phyloP scores from a whole-genome alignment of 2,329 filamentous ascomycete genomes.

The Beauveria varroae region DNA sequence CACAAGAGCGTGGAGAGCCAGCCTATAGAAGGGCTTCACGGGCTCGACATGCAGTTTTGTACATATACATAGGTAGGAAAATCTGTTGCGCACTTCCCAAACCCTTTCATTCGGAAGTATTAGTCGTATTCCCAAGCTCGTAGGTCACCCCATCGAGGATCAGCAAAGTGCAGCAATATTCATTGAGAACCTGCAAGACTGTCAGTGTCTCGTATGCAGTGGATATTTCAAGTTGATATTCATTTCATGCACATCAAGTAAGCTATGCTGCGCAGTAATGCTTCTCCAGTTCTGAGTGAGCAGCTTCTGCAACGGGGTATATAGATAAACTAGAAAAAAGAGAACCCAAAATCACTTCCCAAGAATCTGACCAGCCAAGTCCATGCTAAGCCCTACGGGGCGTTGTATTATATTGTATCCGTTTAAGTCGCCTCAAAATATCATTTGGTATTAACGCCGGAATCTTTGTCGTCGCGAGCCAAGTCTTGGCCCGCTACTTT shows the following conservation, averaged over 20 bases:
- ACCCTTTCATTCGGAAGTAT: background rate
- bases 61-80: too few species aligned
- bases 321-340: conserved; percentile 4
- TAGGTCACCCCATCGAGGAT: too few species aligned
- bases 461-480: background rate
- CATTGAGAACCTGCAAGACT: too few species aligned
- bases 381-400: background rate
- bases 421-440: background rate
- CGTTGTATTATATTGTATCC: background rate
- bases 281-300: background rate
- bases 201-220: too few species aligned
- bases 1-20: too few species aligned
- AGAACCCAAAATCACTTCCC: background rate
- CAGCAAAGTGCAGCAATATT: too few species aligned
- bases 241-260: background rate
- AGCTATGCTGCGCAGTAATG: background rate
- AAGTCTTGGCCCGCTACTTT: background rate
- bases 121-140: background rate
- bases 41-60: too few species aligned
- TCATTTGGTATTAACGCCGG: background rate
- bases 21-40: too few species aligned
- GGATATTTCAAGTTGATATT: background rate
- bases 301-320: conserved; percentile 2
- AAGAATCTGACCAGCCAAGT: background rate
- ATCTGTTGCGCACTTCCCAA: too few species aligned